Evolutionary conservation across 768 basidiomycete genomes (phyloP), one percentile per base, ranked within the genome.

Genomic region (Rhizopogon vinicolor): DNA sequence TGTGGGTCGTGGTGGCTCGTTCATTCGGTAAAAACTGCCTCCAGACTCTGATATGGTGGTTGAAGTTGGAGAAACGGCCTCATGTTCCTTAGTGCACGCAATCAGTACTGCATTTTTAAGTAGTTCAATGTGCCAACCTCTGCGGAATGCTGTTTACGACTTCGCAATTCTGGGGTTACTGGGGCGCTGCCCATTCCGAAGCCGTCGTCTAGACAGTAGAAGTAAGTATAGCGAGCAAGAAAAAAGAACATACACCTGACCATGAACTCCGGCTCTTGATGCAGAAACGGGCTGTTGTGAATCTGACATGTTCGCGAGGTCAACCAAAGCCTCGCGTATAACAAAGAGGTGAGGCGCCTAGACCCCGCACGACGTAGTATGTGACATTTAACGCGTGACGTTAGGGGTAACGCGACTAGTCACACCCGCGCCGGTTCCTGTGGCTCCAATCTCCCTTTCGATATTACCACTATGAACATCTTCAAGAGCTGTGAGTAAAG

Each of bases 401-500:
- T 35, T 35, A 8, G 29, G 48, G 33, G 62, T 71, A 58, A 67
- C 68, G 62, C 60, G 63, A 58, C 58, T 50, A 45, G 65, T 64
- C 60, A 67, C 67, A 52, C 42, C 59, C 41, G 48, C 48, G 48
- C 48, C 48, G 48, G 62, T 35, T 49, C 37, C 48, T 55, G 33
- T 49, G 54, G 33, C 35, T 51, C 57, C 54, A 55, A 50, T 52
- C 58, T 58, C 60, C 54, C 41, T 61, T 35, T 48, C 19, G 46
- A 48, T 53, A 65, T 55, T 48, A 57, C 63, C 72, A 72, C 69
- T 60, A 93, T 93, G 91, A 92, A 92, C 71, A 83, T 93, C 69
- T 91, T 93, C 75, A 85, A 78, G 73, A 91, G 81, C 69, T 71
- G 91, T 92, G 61, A 70, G 90, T 79, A 29, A 43, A 42, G 53